A percentile compares a stretch with the other conserved stretches of the same genome.
phyloP scores from a whole-genome alignment of 2,329 filamentous ascomycete genomes.

The Neonectria hederae region DNA sequence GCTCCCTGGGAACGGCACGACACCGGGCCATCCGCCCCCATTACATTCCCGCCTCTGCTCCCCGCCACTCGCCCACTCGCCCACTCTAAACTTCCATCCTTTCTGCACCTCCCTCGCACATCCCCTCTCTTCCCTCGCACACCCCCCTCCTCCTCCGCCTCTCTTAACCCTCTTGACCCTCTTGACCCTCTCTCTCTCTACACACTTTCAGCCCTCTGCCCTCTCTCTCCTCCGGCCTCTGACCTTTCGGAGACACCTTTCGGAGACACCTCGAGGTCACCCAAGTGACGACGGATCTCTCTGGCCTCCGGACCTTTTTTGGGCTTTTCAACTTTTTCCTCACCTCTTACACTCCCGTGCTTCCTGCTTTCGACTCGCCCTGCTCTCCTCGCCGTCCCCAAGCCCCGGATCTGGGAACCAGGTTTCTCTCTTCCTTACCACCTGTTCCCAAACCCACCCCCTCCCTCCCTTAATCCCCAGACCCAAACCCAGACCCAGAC shows the following conservation, averaged over 20 bases:
- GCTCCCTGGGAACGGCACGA: constrained; percentile 51
- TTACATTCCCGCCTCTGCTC: constrained; percentile 49
- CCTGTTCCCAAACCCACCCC: constrained; percentile 31
- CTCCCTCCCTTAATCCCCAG: constrained; percentile 29
- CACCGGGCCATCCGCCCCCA: constrained; percentile 50
- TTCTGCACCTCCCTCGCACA: constrained; percentile 33
- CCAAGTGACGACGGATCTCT: constrained; percentile 14
- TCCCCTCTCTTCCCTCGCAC: constrained; percentile 18
- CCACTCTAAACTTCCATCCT: constrained; percentile 37
- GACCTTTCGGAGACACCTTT: background rate
- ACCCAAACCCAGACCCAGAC: constrained; percentile 32
- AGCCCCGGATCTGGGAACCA: constrained; percentile 15
- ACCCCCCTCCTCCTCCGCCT: constrained; percentile 25
- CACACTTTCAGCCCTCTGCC: constrained; percentile 11
- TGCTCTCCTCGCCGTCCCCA: too few relatives aligned
- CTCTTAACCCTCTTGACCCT: constrained; percentile 24
- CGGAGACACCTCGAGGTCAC: constrained; percentile 6
- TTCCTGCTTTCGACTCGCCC: constrained; percentile 18
- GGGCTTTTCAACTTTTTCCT: background rate
- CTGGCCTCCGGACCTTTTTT: background rate
- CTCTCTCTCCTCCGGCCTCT: constrained; percentile 8
- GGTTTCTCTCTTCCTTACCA: constrained; percentile 29
- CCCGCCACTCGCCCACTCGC: constrained; percentile 43
- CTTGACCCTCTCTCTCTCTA: constrained; percentile 14
- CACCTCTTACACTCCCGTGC: constrained; percentile 8